Evolutionary conservation across 1,284 basidiomycete genomes (phyloP).

Genomic region (Ceraceosorus guamensis): DNA sequence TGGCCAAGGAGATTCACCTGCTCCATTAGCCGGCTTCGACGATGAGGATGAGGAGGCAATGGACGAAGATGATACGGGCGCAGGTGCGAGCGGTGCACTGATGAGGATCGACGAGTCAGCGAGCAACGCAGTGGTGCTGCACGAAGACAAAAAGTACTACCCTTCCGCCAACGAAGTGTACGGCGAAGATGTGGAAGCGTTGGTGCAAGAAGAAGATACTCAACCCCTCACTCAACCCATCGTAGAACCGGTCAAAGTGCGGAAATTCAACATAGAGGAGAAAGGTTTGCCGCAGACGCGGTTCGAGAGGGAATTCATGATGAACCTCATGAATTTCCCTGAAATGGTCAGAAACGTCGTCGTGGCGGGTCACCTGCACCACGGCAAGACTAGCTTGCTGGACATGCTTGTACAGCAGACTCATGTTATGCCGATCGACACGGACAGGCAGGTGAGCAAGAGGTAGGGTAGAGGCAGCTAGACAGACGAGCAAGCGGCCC

Average conservation of each 20-base stretch:
- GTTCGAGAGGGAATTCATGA: constrained; percentile 65
- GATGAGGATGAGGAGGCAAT: constrained; percentile 8
- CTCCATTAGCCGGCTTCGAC: constrained; percentile 11
- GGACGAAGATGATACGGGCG: constrained; percentile 6
- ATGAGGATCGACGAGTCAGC: constrained; percentile 45
- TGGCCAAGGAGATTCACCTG: neutral
- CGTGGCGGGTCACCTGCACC: constrained; percentile 75
- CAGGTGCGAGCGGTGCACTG: constrained; percentile 48
- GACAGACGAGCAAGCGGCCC: no score
- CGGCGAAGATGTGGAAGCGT: constrained; percentile 84
- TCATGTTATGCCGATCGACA: constrained; percentile 65
- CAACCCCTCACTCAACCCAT: constrained; percentile 93
- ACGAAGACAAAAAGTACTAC: constrained; percentile 98
- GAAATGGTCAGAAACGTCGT: constrained; percentile 70
- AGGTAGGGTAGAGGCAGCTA: neutral
- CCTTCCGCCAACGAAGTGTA: constrained; percentile 86
- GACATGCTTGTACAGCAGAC: constrained; percentile 97
- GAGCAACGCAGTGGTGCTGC: constrained; percentile 80
- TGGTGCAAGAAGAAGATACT: constrained; percentile 97
- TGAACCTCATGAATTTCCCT: constrained; percentile 84
- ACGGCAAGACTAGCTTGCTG: constrained; percentile 92
- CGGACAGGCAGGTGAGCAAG: constrained; percentile 23
- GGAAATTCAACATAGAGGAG: constrained; percentile 67
- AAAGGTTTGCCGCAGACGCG: constrained; percentile 34
- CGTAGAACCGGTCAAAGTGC: constrained; percentile 87